These are phyloP conservation scores for Phytopythium sindhum DNA, from an alignment of 352 stramenopile species.

Conservation along the genomic window DNA sequence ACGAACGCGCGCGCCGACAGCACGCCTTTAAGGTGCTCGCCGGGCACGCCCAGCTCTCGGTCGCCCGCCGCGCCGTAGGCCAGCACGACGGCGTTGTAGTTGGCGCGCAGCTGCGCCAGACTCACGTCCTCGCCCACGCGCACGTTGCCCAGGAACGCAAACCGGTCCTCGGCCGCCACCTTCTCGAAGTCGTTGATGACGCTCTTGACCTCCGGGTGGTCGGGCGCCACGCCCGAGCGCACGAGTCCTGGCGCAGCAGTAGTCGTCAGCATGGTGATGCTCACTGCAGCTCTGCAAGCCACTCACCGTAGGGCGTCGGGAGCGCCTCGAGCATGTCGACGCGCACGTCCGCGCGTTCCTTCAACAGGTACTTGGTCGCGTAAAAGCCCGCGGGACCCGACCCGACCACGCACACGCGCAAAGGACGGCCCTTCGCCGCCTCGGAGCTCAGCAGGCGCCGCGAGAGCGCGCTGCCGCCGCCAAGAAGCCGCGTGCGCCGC, in stretches of 20 bases:
- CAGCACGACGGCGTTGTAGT: conserved; percentile 95
- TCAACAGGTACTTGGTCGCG: conserved; percentile 94
- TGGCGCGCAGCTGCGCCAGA: conserved; percentile 79
- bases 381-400: conserved; percentile 92
- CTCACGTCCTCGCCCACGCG: conserved; percentile 83
- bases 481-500: background rate
- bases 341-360: conserved; percentile 46
- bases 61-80: conserved; percentile 95
- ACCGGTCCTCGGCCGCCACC: conserved; percentile 74
- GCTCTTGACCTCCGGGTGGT: conserved; percentile 98
- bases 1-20: conserved; percentile 93
- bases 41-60: conserved; percentile 80
- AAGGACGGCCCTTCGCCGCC: background rate
- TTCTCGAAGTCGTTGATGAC: conserved; percentile 97
- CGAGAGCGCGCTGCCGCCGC: background rate
- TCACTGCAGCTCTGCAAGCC: background rate
- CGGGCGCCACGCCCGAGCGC: conserved; percentile 94
- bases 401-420: conserved; percentile 88
- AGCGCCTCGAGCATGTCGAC: conserved; percentile 94
- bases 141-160: conserved; percentile 91
- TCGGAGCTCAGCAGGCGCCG: background rate
- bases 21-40: conserved; percentile 74
- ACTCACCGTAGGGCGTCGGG: conserved; percentile 89
- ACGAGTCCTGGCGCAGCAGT: conserved; percentile 78
- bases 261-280: background rate